Percentiles rank a stretch among this genome's conserved stretches.
Evolutionary conservation across 352 stramenopile species (phyloP).

Genomic region (Pythium vanterpoolii): DNA sequence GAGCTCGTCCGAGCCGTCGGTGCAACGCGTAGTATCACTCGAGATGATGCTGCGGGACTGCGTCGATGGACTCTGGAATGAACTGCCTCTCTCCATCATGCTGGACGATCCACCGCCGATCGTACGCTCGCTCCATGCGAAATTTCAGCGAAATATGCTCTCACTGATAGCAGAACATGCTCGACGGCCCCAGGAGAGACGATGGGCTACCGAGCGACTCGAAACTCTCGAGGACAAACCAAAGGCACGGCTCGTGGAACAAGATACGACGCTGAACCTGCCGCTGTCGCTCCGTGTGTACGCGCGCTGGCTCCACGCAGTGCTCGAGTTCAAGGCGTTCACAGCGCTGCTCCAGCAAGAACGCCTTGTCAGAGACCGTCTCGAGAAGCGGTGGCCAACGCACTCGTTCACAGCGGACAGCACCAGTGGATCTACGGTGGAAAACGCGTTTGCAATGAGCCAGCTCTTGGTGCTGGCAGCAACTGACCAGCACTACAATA

Average conservation of each 20-base stretch:
- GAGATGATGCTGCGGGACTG: conserved; percentile 1
- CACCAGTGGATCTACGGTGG: not conserved
- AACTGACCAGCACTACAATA: not conserved
- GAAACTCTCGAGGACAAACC: not conserved
- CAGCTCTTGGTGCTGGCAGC: conserved; percentile 4
- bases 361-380: conserved; percentile 4
- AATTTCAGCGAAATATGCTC: conserved; percentile 24
- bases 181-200: conserved; percentile 28
- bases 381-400: conserved; percentile 10
- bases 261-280: not conserved
- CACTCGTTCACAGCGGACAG: not conserved
- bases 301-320: conserved; percentile 16
- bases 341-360: conserved; percentile 14
- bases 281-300: conserved; percentile 2
- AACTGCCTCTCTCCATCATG: conserved; percentile 18
- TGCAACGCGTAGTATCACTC: not conserved
- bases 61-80: conserved; percentile 17
- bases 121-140: conserved; percentile 9
- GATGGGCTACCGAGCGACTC: conserved; percentile 27
- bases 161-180: conserved; percentile 24
- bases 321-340: conserved; percentile 13
- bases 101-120: conserved; percentile 17
- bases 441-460: not conserved
- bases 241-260: not conserved
- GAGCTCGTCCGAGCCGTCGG: not conserved